These are phyloP conservation scores for Cyphellophora europaea DNA, from an alignment of 2,329 filamentous ascomycete species.

Conservation along the genomic window DNA sequence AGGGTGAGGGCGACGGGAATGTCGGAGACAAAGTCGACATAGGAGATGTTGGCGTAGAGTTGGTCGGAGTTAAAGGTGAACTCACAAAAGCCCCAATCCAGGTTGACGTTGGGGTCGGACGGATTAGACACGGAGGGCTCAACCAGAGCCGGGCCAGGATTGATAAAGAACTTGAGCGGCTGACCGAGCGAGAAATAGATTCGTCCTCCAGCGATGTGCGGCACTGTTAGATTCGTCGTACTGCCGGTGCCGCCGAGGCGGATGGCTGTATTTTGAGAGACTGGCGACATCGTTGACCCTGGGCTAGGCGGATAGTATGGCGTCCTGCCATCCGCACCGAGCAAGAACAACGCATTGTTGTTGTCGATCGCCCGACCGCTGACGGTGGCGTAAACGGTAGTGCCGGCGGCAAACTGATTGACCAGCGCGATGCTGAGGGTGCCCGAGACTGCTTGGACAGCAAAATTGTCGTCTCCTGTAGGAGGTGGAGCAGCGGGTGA, in stretches of 20 bases:
- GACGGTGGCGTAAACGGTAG: constrained; percentile 58
- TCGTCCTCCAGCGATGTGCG: constrained; percentile 59
- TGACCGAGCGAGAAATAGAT: constrained; percentile 60
- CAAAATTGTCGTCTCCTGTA: background rate
- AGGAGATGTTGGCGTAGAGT: constrained; percentile 60
- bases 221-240: constrained; percentile 53
- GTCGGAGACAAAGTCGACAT: constrained; percentile 63
- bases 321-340: constrained; percentile 57
- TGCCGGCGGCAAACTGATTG: constrained; percentile 53
- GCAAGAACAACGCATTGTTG: constrained; percentile 50
- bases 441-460: constrained; percentile 7
- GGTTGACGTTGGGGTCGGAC: constrained; percentile 51
- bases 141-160: constrained; percentile 62
- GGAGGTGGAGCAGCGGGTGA: constrained; percentile 3
- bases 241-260: constrained; percentile 52
- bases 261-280: constrained; percentile 49
- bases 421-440: constrained; percentile 53
- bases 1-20: constrained; percentile 52
- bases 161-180: constrained; percentile 59
- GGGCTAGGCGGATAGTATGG: constrained; percentile 57
- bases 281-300: constrained; percentile 33
- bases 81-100: constrained; percentile 60
- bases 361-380: constrained; percentile 56
- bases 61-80: constrained; percentile 55
- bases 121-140: constrained; percentile 64